Evolutionary conservation across 1,284 basidiomycete genomes (phyloP), one percentile per base, ranked within the genome.

Genomic region (Coniferiporia weirii): DNA sequence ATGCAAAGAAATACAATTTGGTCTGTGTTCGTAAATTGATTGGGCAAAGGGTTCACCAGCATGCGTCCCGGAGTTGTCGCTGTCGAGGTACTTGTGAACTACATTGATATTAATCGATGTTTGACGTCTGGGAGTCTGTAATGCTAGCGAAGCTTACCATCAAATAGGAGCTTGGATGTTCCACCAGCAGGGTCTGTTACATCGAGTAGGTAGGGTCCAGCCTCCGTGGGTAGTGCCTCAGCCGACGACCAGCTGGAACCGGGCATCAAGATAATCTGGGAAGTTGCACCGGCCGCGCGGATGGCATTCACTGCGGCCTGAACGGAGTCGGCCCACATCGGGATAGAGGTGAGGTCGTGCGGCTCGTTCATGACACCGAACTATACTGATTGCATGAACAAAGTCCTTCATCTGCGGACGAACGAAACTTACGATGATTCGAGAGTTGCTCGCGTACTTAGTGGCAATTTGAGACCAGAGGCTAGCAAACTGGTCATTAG

Each of bases 11-110:
- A 27, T 27, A 9, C 4, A 20, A 51, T 9, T 20, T 10, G n/a
- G 35, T 53, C 4, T 10, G 22, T 12, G 35, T 27, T 45, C n/a
- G 45, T 27, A 22, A 43, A 2, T 45, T 1, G 15, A 17, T 27
- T n/a, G 63, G 61, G 61, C 71, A 71, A 43, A 64, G 76, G 4
- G 13, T 52, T 38, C 20, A 54, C 57, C 57, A 10, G 75, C 64
- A 65, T 78, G 75, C 3, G 79, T 83, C 52, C 83, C 83, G 45
- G 76, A 79, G 68, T 81, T 81, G 68, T 83, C 81, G 56, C 72
- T 73, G 68, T 85, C 83, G 62, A 83, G 77, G 69, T 84, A 85
- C 69, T 83, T 79, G 75, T 84, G 82, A 3, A 83, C 80, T 75
- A 69, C 15, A 3, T 10, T 65, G 54, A 70, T 62, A 19, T 52